Conservation (phyloP, 2,329 filamentous ascomycete genomes). For the Pleomassaria siparia region DNA sequence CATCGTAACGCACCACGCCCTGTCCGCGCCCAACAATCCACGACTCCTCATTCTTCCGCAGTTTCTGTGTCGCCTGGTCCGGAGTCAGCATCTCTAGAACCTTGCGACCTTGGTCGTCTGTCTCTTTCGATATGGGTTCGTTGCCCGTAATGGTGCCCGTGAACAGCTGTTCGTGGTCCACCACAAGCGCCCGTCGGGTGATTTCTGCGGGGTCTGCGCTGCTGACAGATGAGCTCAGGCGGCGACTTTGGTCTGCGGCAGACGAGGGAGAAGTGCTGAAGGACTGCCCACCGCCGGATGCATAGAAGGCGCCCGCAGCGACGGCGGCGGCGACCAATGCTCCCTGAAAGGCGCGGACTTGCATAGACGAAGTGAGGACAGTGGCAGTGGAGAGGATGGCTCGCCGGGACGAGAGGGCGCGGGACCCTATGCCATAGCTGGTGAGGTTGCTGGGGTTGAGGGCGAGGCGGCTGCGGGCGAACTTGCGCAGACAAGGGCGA, state of each 20-base stretch:
- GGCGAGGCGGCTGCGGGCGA: constrained; percentile 53
- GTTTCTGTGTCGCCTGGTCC: constrained; percentile 87
- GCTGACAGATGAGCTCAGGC: constrained; percentile 27
- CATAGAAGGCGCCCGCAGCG: constrained; percentile 76
- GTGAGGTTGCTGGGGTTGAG: constrained; percentile 32
- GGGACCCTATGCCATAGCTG: constrained; percentile 49
- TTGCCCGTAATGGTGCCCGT: constrained; percentile 84
- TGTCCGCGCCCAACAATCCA: constrained; percentile 86
- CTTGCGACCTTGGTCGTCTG: constrained; percentile 78
- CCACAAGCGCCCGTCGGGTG: constrained; percentile 70
- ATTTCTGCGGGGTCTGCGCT: constrained; percentile 53
- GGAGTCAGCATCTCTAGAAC: constrained; percentile 96
- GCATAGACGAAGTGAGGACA: constrained; percentile 71
- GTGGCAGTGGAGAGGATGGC: constrained; percentile 41
- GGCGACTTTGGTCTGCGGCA: constrained; percentile 34
- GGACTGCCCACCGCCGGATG: constrained; percentile 55
- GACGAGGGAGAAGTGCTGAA: constrained; percentile 12
- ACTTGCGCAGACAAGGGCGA: constrained; percentile 63
- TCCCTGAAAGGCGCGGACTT: constrained; percentile 67
- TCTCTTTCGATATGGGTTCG: constrained; percentile 83
- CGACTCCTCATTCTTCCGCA: constrained; percentile 87
- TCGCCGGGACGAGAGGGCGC: constrained; percentile 45
- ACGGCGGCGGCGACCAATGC: constrained; percentile 68
- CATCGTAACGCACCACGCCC: constrained; percentile 91
- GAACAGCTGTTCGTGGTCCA: constrained; percentile 87